Conservation (phyloP, 352 stramenopile genomes). For the Phytophthora pinifolia region DNA sequence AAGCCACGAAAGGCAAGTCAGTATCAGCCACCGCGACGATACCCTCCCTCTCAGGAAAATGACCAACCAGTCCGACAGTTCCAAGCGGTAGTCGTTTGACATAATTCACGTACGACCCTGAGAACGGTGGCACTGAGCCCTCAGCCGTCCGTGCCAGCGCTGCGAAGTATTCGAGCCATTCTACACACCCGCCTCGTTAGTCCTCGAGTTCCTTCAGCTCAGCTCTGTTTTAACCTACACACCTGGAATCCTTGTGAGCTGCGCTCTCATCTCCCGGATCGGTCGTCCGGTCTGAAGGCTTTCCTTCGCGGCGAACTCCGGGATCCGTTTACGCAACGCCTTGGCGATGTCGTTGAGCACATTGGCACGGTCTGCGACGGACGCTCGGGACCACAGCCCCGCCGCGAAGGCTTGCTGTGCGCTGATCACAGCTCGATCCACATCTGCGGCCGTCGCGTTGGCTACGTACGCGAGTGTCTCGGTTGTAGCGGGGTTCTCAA, state of each 20-base stretch:
- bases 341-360: constrained; percentile 46
- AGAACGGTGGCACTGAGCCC: constrained; percentile 66
- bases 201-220: background rate
- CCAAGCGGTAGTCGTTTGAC: constrained; percentile 58
- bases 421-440: constrained; percentile 36
- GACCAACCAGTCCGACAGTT: constrained; percentile 48
- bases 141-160: constrained; percentile 67
- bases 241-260: constrained; percentile 47
- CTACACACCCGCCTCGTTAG: constrained; percentile 15
- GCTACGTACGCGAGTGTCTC: constrained; percentile 40
- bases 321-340: constrained; percentile 36
- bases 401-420: constrained; percentile 35
- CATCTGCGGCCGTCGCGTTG: constrained; percentile 34
- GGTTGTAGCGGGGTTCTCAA: constrained; percentile 58
- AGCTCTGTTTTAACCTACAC: background rate
- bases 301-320: constrained; percentile 58
- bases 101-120: constrained; percentile 55
- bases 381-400: constrained; percentile 33
- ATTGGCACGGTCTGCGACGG: constrained; percentile 33
- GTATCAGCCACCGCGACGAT: background rate
- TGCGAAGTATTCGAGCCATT: constrained; percentile 88
- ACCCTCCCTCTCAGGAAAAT: background rate
- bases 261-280: constrained; percentile 60
- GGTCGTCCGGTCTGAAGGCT: constrained; percentile 61
- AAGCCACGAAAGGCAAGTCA: constrained; percentile 5